These are phyloP conservation scores for Aspergillus latus DNA, from an alignment of 2,329 filamentous ascomycete genomes.

Conservation along the genomic window DNA sequence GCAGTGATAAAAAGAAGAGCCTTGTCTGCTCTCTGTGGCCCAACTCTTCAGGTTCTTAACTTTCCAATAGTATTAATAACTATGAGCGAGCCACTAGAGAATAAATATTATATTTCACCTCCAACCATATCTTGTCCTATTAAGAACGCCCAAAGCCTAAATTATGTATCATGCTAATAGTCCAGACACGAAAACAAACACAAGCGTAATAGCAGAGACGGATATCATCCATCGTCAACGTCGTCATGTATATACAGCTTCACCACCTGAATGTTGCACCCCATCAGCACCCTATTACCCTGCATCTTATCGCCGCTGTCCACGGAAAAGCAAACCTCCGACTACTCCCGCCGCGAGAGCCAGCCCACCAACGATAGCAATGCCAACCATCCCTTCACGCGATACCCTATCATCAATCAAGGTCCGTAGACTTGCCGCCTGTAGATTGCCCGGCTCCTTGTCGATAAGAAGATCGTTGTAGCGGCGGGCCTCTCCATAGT, in stretches of 20 bases:
- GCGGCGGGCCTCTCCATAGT: conserved; percentile 89
- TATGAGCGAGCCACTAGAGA: neutral
- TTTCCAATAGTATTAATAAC: neutral
- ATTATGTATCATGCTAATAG: conserved; percentile 13
- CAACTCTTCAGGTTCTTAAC: neutral
- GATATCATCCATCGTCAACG: conserved; percentile 14
- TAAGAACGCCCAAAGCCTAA: conserved; percentile 12
- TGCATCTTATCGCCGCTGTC: conserved; percentile 60
- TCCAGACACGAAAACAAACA: conserved; percentile 3
- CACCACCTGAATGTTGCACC: conserved; percentile 6
- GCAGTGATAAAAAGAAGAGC: conserved; percentile 3
- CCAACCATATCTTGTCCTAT: conserved; percentile 7
- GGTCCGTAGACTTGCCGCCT: conserved; percentile 79
- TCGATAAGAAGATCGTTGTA: conserved; percentile 94
- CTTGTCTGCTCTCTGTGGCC: neutral
- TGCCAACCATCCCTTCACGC: conserved; percentile 88
- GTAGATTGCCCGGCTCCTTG: conserved; percentile 86
- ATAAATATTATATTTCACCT: conserved; percentile 13
- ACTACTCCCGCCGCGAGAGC: conserved; percentile 94
- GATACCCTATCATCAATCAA: conserved; percentile 96
- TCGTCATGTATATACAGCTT: conserved; percentile 18
- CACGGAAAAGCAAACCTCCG: conserved; percentile 80
- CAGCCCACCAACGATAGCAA: conserved; percentile 90
- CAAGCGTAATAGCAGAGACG: conserved; percentile 9
- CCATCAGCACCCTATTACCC: neutral